Base-by-base conservation (phyloP, 768 basidiomycete species). In the Tricholoma bakamatsutake region DNA sequence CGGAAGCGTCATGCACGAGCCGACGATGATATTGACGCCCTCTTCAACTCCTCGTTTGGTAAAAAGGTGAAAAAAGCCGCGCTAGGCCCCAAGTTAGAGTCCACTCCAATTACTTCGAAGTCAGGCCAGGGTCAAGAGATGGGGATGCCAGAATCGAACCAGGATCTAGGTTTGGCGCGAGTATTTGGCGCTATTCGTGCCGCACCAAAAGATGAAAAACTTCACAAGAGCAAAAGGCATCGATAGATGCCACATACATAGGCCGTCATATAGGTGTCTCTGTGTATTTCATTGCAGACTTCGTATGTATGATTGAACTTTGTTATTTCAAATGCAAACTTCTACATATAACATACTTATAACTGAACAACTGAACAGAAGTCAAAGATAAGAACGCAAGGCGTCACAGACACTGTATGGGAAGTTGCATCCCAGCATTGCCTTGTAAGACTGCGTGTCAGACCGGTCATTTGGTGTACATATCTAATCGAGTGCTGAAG, bases 11-110 rank as follows among this genome's bases (percentile, higher is more conserved):
- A 78, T 62, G 65, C 50, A 24, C 63, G 66, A 21, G 59, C 70
- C 6, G 79, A 73, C 46, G 84, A 92, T 61, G 90, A 89, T 65
- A 93, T 93, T 52, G 91, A 93, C 55, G 79, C 71, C 3, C 71
- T 92, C 10, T 93, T 93, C 65, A 76, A 81, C 39, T 65, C 73
- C 43, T 73, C 72, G 18, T 64, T 86, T 17, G 84, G 84, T 17
- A 82, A 78, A 62, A 84, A 79, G 67, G 66, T 76, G 18, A 87
- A 81, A 71, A 83, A 78, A 62, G 78, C 73, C 21, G 80, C 78
- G 3, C 64, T 87, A 27, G 66, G 56, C 6, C 13, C 52, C 31
- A 58, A 53, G 2, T 53, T 54, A 15, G 34, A 57, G 45, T 24
- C 52, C 24, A 42, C 13, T 30, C 11, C 35, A 1, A 33, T 18